phyloP scores from a whole-genome alignment of 2,329 filamentous ascomycete species.

The Lachnellula occidentalis region DNA sequence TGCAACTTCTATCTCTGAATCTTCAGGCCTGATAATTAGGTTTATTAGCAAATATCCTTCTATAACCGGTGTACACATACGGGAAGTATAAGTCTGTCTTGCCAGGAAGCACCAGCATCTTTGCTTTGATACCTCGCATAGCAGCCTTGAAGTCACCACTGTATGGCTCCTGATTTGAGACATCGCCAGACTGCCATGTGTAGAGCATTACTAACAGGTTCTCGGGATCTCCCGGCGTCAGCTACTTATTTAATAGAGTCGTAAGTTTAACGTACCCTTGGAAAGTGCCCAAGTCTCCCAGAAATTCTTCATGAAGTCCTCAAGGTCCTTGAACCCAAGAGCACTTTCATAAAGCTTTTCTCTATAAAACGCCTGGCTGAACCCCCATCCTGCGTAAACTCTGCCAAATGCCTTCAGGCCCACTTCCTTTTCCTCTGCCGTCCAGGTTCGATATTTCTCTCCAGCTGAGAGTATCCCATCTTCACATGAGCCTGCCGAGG shows the following conservation, averaged over 20 bases:
- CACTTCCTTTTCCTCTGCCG: conserved; percentile 44
- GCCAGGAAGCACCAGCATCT: conserved; percentile 62
- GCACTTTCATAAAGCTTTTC: conserved; percentile 60
- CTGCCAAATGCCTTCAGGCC: conserved; percentile 67
- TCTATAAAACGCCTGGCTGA: conserved; percentile 74
- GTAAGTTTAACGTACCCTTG: conserved; percentile 43
- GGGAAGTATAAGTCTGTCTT: conserved; percentile 79
- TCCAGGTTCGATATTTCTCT: conserved; percentile 43
- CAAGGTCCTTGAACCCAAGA: conserved; percentile 61
- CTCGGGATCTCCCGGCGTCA: conserved; percentile 52
- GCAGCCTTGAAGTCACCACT: conserved; percentile 60
- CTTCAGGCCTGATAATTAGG: conserved; percentile 54
- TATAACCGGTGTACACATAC: conserved; percentile 33
- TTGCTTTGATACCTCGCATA: conserved; percentile 66
- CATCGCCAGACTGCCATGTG: conserved; percentile 73
- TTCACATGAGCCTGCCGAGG: conserved; percentile 46
- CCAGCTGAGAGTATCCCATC: conserved; percentile 36
- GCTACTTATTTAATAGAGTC: background rate
- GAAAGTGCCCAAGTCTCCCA: conserved; percentile 71
- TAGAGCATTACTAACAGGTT: conserved; percentile 70
- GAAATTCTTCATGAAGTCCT: conserved; percentile 69
- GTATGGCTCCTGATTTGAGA: conserved; percentile 63
- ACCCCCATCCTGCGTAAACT: conserved; percentile 77
- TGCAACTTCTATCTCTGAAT: conserved; percentile 67
- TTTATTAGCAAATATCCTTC: conserved; percentile 2